phyloP scores from a whole-genome alignment of 805 yeast species.

The Saccharomycodes ludwigii region DNA sequence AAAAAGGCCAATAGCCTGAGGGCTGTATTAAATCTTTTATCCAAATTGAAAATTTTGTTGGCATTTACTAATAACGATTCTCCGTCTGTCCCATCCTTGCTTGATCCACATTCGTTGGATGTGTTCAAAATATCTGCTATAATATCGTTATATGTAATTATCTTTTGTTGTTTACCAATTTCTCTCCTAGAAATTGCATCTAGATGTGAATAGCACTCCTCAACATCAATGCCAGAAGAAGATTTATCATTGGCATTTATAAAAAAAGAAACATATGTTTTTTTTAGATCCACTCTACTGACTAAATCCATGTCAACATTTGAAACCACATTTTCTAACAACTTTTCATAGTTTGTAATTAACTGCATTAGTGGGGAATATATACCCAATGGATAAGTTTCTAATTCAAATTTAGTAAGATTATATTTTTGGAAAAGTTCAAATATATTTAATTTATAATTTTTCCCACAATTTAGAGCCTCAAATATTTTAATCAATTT shows the following conservation, averaged over 20 bases:
- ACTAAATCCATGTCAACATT: constrained; percentile 39
- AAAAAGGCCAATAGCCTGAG: neutral
- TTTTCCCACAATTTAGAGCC: constrained; percentile 40
- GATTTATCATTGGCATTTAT: constrained; percentile 4
- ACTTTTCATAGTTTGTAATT: constrained; percentile 39
- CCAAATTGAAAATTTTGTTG: neutral
- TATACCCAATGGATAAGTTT: constrained; percentile 65
- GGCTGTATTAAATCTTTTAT: neutral
- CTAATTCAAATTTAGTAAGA: constrained; percentile 39
- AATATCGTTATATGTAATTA: neutral
- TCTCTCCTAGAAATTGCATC: too few relatives aligned
- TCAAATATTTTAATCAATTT: constrained; percentile 51
- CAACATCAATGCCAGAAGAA: constrained; percentile 6
- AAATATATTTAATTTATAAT: constrained; percentile 41
- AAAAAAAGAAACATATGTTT: constrained; percentile 5
- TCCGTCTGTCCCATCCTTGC: neutral
- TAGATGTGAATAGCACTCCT: constrained; percentile 8
- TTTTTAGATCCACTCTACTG: constrained; percentile 52
- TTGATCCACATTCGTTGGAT: neutral
- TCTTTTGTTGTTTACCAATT: neutral
- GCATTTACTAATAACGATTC: neutral
- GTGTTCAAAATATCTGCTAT: neutral
- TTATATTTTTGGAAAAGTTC: constrained; percentile 48
- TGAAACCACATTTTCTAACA: constrained; percentile 36
- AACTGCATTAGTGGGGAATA: constrained; percentile 54